phyloP scores from a whole-genome alignment of 306 rosid species.

The Casuarina cunninghamiana region DNA sequence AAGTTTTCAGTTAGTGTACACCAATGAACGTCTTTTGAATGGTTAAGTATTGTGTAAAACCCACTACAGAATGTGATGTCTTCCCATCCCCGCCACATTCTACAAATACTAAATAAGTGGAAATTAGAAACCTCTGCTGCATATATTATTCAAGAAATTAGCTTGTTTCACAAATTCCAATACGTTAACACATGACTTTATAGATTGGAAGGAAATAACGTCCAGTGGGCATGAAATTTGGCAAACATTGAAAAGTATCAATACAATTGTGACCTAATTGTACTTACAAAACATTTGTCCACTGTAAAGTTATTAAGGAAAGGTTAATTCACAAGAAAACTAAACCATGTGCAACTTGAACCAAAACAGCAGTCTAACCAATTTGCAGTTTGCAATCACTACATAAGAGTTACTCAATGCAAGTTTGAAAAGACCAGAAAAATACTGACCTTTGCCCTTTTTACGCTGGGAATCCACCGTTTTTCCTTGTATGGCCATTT shows the following conservation, averaged over 20 bases:
- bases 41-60: background rate
- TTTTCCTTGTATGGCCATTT: conserved; percentile 85
- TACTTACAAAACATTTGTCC: background rate
- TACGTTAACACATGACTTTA: background rate
- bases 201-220: background rate
- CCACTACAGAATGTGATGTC: background rate
- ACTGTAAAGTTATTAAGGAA: background rate
- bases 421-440: background rate
- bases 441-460: conserved; percentile 82
- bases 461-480: conserved; percentile 90
- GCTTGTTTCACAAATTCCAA: background rate
- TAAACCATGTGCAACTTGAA: background rate
- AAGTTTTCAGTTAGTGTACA: background rate
- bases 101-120: background rate
- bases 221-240: background rate
- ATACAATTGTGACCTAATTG: too few relatives aligned
- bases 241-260: background rate
- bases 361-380: background rate
- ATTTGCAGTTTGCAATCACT: background rate
- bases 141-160: background rate
- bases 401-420: background rate
- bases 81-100: too few relatives aligned
- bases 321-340: background rate
- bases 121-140: too few relatives aligned
- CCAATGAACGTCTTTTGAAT: background rate